Evolutionary conservation across 208 protist genomes (phyloP).

Genomic region (Trypanosoma brucei): DNA sequence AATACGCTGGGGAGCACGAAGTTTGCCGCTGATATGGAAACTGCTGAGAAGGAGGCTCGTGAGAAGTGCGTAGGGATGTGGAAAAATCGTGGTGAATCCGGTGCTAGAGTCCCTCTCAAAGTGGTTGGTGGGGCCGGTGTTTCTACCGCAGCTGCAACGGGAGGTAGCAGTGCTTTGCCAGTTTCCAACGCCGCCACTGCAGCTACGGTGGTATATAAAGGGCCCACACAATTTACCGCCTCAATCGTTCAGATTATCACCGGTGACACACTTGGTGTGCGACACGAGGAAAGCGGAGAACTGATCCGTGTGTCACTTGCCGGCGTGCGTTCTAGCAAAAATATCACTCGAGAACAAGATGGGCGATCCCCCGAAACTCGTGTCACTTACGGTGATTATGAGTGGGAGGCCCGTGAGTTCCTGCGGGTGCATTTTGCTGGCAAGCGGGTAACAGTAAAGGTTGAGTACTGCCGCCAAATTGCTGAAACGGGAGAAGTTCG

Average conservation of each 20-base stretch:
- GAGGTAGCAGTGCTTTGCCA: slow-evolving; percentile 20
- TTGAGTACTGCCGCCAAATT: slow-evolving; percentile 82
- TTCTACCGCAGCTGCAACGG: slow-evolving; percentile 11
- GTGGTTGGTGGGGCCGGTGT: slow-evolving; percentile 12
- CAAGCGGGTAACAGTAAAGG: slow-evolving; percentile 55
- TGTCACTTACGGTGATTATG: slow-evolving; percentile 82
- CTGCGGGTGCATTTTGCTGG: slow-evolving; percentile 79
- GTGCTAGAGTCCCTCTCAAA: slow-evolving; percentile 2
- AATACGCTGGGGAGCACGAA: slow-evolving; percentile 42
- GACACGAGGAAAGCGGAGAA: slow-evolving; percentile 41
- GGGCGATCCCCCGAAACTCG: slow-evolving; percentile 72
- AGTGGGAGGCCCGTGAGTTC: slow-evolving; percentile 87
- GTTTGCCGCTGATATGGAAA: slow-evolving; percentile 38
- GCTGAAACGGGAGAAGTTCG: slow-evolving; percentile 79
- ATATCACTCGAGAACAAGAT: slow-evolving; percentile 75
- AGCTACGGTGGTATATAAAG: slow-evolving; percentile 49
- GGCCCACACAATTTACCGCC: slow-evolving; percentile 53
- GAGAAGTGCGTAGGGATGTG: slow-evolving; percentile 51
- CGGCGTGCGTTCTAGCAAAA: slow-evolving; percentile 77
- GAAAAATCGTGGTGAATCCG: slow-evolving; percentile 39
- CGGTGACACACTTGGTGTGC: slow-evolving; percentile 77
- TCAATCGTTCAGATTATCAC: slow-evolving; percentile 77
- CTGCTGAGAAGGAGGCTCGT: slow-evolving; percentile 60
- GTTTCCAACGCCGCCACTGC: slow-evolving; percentile 44
- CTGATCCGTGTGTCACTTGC: slow-evolving; percentile 69